Conservation (phyloP, 257 asterid genomes). For the Orobanche coerulescens region DNA sequence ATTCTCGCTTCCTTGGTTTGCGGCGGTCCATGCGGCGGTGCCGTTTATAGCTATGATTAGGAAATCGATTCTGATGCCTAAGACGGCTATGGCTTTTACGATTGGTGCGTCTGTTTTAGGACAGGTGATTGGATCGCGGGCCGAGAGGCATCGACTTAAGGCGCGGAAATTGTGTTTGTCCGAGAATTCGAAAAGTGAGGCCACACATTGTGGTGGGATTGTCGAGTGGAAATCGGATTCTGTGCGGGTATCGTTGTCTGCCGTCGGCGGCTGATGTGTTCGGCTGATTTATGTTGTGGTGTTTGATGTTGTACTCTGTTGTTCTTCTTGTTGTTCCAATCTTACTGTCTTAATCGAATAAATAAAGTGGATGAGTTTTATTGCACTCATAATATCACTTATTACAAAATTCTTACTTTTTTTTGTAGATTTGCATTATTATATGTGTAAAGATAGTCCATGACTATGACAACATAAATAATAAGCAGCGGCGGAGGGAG, state of each 20-base stretch:
- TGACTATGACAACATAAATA: too few relatives aligned
- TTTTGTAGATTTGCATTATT: too few relatives aligned
- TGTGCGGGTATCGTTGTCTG: slow-evolving; percentile 18
- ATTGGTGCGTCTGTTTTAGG: slow-evolving; percentile 82
- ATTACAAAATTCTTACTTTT: too few relatives aligned
- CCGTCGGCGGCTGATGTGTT: slow-evolving; percentile 22
- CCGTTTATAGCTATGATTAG: slow-evolving; percentile 83
- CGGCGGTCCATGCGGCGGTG: slow-evolving; percentile 84
- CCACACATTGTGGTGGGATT: slow-evolving; percentile 21
- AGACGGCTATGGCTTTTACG: slow-evolving; percentile 80
- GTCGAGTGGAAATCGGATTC: slow-evolving; percentile 21
- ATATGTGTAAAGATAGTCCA: too few relatives aligned
- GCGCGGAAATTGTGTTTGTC: slow-evolving; percentile 22
- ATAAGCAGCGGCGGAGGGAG: too few relatives aligned
- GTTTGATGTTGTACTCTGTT: not conserved
- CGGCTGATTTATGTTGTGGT: slow-evolving; percentile 3
- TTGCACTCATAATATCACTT: not conserved
- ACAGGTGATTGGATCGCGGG: slow-evolving; percentile 84
- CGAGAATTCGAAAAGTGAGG: slow-evolving; percentile 7
- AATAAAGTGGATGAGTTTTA: not conserved
- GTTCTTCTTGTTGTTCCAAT: too few relatives aligned
- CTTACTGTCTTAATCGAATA: not conserved
- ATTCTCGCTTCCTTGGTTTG: slow-evolving; percentile 78
- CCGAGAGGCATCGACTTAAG: slow-evolving; percentile 66
- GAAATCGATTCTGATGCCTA: slow-evolving; percentile 80